phyloP scores from a whole-genome alignment of 345 rosid species.

The Brassica nigra region DNA sequence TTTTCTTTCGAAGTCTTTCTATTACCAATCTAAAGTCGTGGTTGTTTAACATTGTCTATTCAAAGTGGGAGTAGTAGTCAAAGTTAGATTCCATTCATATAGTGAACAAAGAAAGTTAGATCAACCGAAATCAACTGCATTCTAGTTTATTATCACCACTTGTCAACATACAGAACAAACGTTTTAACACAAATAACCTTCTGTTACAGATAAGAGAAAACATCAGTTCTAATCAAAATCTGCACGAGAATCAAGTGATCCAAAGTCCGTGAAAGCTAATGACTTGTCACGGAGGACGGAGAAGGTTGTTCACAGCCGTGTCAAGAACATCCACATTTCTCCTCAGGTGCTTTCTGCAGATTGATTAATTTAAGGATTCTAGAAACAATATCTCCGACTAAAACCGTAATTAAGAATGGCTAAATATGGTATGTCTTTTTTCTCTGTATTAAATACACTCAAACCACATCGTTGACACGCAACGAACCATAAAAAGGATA shows the following conservation, averaged over 20 bases:
- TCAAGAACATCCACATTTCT: slow-evolving; percentile 84
- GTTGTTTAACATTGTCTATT: background rate
- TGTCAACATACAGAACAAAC: background rate
- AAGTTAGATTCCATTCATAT: background rate
- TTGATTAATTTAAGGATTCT: slow-evolving; percentile 45
- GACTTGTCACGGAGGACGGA: slow-evolving; percentile 56
- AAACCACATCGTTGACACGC: background rate
- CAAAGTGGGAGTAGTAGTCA: slow-evolving; percentile 13
- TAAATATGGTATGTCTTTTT: background rate
- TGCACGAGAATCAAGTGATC: slow-evolving; percentile 16
- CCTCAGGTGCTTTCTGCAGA: slow-evolving; percentile 68
- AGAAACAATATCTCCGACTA: background rate
- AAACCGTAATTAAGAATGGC: background rate
- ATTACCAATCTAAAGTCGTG: slow-evolving; percentile 7
- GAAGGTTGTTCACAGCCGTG: slow-evolving; percentile 70
- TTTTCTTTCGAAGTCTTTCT: background rate
- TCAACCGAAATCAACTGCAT: background rate
- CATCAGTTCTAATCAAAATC: background rate
- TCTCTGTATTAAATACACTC: background rate
- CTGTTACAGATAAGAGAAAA: background rate
- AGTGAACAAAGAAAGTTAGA: background rate
- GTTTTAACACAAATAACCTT: background rate
- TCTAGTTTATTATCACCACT: background rate
- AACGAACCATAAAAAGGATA: slow-evolving; percentile 57
- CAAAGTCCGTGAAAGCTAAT: slow-evolving; percentile 1